These are phyloP conservation scores for Boletus sp. DNA, from an alignment of 768 basidiomycete species.

Conservation along the genomic window DNA sequence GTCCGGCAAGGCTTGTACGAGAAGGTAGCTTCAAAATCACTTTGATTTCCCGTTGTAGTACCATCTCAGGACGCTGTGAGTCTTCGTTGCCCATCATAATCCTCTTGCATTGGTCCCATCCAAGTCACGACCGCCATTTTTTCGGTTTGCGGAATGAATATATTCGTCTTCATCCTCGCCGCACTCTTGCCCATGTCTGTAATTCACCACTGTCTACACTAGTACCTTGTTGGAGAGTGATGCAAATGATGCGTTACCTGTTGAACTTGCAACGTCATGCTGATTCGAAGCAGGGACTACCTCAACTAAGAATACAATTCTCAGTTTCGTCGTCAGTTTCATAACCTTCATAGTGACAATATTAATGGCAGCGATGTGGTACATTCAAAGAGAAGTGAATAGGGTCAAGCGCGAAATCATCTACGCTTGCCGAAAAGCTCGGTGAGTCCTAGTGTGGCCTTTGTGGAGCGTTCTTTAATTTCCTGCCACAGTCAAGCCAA, in stretches of 20 bases:
- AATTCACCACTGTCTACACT: conserved; percentile 89
- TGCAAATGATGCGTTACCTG: conserved; percentile 28
- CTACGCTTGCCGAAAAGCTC: conserved; percentile 62
- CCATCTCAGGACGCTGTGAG: conserved; percentile 84
- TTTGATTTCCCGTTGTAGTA: conserved; percentile 71
- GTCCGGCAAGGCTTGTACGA: conserved; percentile 66
- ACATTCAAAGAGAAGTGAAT: conserved; percentile 72
- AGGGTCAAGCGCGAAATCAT: conserved; percentile 65
- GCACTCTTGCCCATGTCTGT: conserved; percentile 80
- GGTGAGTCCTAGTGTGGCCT: conserved; percentile 39
- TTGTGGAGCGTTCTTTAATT: conserved; percentile 2
- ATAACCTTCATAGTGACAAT: conserved; percentile 72
- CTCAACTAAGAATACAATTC: conserved; percentile 51
- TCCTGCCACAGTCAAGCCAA: conserved; percentile 49
- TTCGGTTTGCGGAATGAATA: conserved; percentile 84
- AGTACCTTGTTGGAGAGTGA: conserved; percentile 70
- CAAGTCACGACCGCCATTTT: conserved; percentile 86
- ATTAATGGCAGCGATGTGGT: conserved; percentile 82
- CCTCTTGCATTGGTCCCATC: neutral
- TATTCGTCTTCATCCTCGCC: conserved; percentile 73
- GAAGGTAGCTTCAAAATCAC: conserved; percentile 89
- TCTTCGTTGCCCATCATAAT: conserved; percentile 6
- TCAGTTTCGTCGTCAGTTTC: conserved; percentile 66
- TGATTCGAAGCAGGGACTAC: conserved; percentile 18
- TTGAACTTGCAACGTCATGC: neutral